Evolutionary conservation across 345 rosid genomes (phyloP), one percentile per base, ranked within the genome.

Genomic region (Rhizophora mangle): DNA sequence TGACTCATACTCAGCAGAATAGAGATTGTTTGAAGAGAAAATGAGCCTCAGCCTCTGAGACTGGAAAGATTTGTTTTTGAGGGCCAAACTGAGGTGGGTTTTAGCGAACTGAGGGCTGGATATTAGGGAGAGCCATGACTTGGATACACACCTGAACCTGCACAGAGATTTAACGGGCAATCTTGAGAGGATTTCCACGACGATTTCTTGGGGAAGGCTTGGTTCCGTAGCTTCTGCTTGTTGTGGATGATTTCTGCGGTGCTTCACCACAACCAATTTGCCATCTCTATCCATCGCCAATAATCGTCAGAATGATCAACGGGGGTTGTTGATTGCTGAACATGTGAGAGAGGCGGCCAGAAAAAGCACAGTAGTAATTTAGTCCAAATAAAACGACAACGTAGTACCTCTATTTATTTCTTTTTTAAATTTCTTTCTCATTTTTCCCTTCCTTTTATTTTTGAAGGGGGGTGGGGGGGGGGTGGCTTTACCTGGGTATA

Each of bases 41-140:
- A 72, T 58, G 6, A 77, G 39, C 27, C 60, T 68, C n/a, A 51
- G 61, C 18, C 79, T 62, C 49, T 49, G 43, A 57, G 46, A 61
- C 56, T 59, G 34, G 6, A 65, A 21, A 10, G 36, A 10, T 27
- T 46, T 34, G 51, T 72, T 65, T 19, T 32, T 31, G 46, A 68
- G 54, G 43, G 77, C 37, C 37, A 21, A 29, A 34, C 68, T 60
- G n/a, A 79, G 72, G 54, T 82, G 85, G 31, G 37, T 54, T 64
- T 80, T 82, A 2, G 81, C 81, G 70, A 84, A 80, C 15, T 51
- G 49, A 21, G 61, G n/a, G 36, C 31, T 36, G 11, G 49, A 54
- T 34, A 55, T 16, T 6, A 6, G 4, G 26, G 37, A 67, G 18
- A 24, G 52, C 63, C 70, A 67, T 18, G 63, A 37, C 39, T 56